Conservation (phyloP, 108 stramenopile genomes). For the Cyclotella choctawhatcheeana region DNA sequence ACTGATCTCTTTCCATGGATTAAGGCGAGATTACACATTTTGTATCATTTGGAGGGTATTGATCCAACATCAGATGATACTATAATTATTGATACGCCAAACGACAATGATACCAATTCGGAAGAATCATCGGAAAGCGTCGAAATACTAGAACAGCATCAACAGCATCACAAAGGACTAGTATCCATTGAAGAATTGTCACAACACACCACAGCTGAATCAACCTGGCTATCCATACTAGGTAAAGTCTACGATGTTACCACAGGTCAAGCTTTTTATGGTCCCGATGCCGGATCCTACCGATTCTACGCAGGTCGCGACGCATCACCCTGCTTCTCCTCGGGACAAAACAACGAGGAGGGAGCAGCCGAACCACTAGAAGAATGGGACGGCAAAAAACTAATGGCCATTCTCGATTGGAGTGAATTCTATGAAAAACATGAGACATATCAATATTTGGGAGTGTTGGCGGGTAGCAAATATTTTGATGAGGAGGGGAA, state of each 20-base stretch:
- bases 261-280: slow-evolving; percentile 46
- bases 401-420: slow-evolving; percentile 50
- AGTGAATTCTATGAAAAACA: slow-evolving; percentile 63
- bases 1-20: slow-evolving; percentile 10
- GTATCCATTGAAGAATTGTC: slow-evolving; percentile 32
- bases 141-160: too few relatives aligned
- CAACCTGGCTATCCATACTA: slow-evolving; percentile 72
- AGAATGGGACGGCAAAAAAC: slow-evolving; percentile 46
- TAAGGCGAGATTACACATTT: slow-evolving; percentile 13
- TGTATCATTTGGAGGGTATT: slow-evolving; percentile 4
- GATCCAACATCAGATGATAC: neutral
- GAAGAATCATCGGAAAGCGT: neutral
- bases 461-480: slow-evolving; percentile 51
- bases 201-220: slow-evolving; percentile 21
- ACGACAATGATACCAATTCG: neutral
- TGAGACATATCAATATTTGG: slow-evolving; percentile 64
- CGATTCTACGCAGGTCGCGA: slow-evolving; percentile 62
- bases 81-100: neutral
- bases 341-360: slow-evolving; percentile 74
- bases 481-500: slow-evolving; percentile 66
- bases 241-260: slow-evolving; percentile 88
- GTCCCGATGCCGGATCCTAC: slow-evolving; percentile 23
- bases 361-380: slow-evolving; percentile 60
- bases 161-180: too few relatives aligned
- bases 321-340: slow-evolving; percentile 61